phyloP scores from a whole-genome alignment of 2,329 filamentous ascomycete species.

The Peltaster fructicola region DNA sequence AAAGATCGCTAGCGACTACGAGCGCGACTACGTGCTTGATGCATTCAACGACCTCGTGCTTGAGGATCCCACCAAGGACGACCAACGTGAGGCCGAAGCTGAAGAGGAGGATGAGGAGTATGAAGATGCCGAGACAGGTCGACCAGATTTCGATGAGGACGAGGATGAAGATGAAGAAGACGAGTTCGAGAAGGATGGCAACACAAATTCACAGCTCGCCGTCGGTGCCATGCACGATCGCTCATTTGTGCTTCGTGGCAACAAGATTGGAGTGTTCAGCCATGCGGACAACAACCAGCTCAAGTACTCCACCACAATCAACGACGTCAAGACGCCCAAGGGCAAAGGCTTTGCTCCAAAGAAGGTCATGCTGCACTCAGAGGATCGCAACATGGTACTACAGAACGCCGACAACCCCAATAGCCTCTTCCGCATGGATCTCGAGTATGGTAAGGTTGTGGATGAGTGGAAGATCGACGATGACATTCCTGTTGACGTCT shows the following conservation, averaged over 20 bases:
- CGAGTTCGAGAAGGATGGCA: slow-evolving; percentile 54
- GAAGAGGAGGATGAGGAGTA: slow-evolving; percentile 39
- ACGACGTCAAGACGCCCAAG: slow-evolving; percentile 75
- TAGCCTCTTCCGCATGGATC: slow-evolving; percentile 89
- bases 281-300: slow-evolving; percentile 84
- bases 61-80: slow-evolving; percentile 52
- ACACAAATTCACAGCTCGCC: slow-evolving; percentile 82
- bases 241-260: slow-evolving; percentile 90
- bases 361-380: slow-evolving; percentile 90
- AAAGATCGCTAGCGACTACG: slow-evolving; percentile 69
- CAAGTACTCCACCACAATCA: slow-evolving; percentile 94
- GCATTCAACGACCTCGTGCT: slow-evolving; percentile 89
- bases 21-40: slow-evolving; percentile 85
- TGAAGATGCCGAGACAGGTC: slow-evolving; percentile 46
- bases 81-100: slow-evolving; percentile 34
- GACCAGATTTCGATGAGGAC: slow-evolving; percentile 56
- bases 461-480: slow-evolving; percentile 99
- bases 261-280: slow-evolving; percentile 98
- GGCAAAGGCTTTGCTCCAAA: slow-evolving; percentile 83
- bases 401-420: slow-evolving; percentile 72
- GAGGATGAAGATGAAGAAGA: slow-evolving; percentile 68
- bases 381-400: slow-evolving; percentile 76
- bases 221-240: slow-evolving; percentile 95
- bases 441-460: slow-evolving; percentile 93
- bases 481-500: slow-evolving; percentile 79